Percentiles rank a stretch among this genome's conserved stretches.
Evolutionary conservation across 257 asterid species (phyloP).

Genomic region (Solanum virginianum): DNA sequence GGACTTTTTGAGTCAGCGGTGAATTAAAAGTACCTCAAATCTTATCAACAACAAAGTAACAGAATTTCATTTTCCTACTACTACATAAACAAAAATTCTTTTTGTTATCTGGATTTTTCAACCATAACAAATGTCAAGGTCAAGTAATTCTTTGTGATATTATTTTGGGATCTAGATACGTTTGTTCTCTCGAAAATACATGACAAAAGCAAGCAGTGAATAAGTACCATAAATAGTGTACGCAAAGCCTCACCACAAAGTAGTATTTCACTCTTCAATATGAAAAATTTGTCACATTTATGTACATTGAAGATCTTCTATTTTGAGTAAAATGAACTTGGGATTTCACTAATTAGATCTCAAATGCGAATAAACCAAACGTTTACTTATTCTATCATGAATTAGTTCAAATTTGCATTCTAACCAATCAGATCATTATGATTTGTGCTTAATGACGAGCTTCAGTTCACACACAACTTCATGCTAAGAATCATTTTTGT

Average conservation of each 20-base stretch:
- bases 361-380: neutral
- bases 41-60: neutral
- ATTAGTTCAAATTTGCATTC: neutral
- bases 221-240: neutral
- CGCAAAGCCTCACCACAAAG: neutral
- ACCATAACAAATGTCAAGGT: neutral
- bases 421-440: neutral
- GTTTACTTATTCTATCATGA: neutral
- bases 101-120: neutral
- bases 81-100: neutral
- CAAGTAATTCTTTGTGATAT: neutral
- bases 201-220: neutral
- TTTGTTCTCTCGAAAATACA: neutral
- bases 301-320: neutral
- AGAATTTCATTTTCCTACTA: neutral
- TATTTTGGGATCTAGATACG: neutral
- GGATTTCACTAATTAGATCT: neutral
- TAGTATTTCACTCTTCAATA: neutral
- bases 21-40: neutral
- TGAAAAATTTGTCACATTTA: neutral
- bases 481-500: neutral
- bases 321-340: neutral
- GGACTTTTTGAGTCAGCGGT: neutral
- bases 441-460: neutral
- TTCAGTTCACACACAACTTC: neutral